Percentiles rank a stretch among this genome's conserved stretches.
Evolutionary conservation across 1,139 yeast species (phyloP).

Genomic region (Suhomyces atakaporum): DNA sequence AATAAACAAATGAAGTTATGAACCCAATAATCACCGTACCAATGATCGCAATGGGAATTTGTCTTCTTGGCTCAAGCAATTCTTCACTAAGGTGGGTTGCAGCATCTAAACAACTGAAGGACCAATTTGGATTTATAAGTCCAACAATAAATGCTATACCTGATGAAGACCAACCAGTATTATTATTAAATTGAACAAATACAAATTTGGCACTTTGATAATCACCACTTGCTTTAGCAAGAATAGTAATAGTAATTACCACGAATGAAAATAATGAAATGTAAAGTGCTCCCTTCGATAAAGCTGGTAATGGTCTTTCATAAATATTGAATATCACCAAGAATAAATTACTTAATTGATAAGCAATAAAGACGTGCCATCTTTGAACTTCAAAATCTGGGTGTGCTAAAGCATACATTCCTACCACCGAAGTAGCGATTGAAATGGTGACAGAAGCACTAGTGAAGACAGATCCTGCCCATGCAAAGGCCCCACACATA

Average conservation of each 20-base stretch:
- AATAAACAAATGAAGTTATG: constrained; percentile 40
- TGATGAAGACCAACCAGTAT: constrained; percentile 43
- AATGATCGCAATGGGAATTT: constrained; percentile 44
- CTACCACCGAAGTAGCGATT: constrained; percentile 50
- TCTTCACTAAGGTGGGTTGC: constrained; percentile 49
- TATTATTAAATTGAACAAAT: constrained; percentile 38
- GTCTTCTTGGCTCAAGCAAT: constrained; percentile 38
- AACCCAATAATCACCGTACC: constrained; percentile 47
- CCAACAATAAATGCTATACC: constrained; percentile 49
- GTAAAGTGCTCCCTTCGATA: constrained; percentile 40
- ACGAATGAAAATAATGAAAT: constrained; percentile 39
- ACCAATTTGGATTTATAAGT: constrained; percentile 47
- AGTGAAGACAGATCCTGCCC: constrained; percentile 61
- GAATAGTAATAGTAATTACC: constrained; percentile 38
- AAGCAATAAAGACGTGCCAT: constrained; percentile 57
- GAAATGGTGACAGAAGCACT: constrained; percentile 56
- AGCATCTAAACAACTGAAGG: constrained; percentile 45
- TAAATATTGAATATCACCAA: constrained; percentile 40
- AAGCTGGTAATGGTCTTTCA: constrained; percentile 37
- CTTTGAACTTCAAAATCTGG: constrained; percentile 43
- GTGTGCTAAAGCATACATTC: constrained; percentile 49
- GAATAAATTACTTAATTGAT: constrained; percentile 33
- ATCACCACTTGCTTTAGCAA: constrained; percentile 39
- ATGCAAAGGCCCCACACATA: constrained; percentile 56
- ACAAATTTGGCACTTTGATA: constrained; percentile 42